Conservation (phyloP, 805 yeast genomes). For the Cyberlindnera mrakii region DNA sequence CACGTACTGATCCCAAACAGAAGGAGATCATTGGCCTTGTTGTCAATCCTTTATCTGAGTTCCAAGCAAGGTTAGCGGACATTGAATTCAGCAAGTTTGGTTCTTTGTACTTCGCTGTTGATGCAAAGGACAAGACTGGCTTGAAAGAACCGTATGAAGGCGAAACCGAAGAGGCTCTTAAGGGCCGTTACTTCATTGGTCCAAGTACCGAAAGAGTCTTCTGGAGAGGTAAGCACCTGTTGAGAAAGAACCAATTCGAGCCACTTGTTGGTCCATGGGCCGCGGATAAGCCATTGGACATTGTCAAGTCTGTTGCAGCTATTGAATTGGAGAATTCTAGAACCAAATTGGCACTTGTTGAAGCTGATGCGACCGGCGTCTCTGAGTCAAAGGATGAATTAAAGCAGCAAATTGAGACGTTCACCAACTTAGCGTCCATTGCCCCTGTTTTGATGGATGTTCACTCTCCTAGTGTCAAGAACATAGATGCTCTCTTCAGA, state of each 20-base stretch:
- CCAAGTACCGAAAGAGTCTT: conserved; percentile 78
- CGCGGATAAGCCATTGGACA: conserved; percentile 47
- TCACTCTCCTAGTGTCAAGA: conserved; percentile 51
- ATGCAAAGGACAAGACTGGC: conserved; percentile 36
- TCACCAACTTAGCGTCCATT: conserved; percentile 49
- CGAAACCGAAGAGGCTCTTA: conserved; percentile 45
- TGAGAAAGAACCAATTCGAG: conserved; percentile 44
- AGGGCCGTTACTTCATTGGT: conserved; percentile 82
- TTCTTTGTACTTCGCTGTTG: conserved; percentile 73
- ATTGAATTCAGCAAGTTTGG: conserved; percentile 71
- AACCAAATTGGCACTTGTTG: conserved; percentile 49
- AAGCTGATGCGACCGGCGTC: conserved; percentile 38
- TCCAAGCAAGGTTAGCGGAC: conserved; percentile 49
- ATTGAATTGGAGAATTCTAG: conserved; percentile 60
- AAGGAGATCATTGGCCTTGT: conserved; percentile 50
- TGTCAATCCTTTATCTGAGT: conserved; percentile 67
- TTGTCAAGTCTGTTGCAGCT: conserved; percentile 57
- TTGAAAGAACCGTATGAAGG: conserved; percentile 46
- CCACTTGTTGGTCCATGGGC: conserved; percentile 76
- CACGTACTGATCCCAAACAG: conserved; percentile 48
- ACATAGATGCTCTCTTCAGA: conserved; percentile 52
- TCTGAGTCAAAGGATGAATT: conserved; percentile 39
- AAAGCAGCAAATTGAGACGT: conserved; percentile 50
- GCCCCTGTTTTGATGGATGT: conserved; percentile 51
- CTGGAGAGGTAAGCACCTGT: conserved; percentile 57